Evolutionary conservation across 805 yeast species (phyloP).

Genomic region (Metschnikowia reukaufii): DNA sequence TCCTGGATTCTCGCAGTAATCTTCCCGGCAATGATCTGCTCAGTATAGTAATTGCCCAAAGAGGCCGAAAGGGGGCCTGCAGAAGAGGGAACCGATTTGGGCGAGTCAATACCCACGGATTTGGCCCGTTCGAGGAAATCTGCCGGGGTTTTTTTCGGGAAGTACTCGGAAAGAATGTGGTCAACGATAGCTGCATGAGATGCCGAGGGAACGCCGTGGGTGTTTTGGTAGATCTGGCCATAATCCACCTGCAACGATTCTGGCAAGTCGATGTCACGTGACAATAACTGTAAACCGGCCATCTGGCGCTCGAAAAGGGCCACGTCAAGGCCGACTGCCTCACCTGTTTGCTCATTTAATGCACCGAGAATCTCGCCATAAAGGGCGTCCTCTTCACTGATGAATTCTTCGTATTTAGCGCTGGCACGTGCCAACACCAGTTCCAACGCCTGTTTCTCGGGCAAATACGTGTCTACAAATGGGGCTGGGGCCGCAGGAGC

Average conservation of each 20-base stretch:
- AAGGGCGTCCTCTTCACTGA: constrained; percentile 24
- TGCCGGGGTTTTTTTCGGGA: constrained; percentile 8
- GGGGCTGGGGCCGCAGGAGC: constrained; percentile 3
- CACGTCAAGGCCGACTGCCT: constrained; percentile 10
- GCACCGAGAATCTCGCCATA: constrained; percentile 20
- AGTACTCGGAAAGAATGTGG: constrained; percentile 13
- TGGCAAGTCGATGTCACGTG: constrained; percentile 67
- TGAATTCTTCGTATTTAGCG: constrained; percentile 25
- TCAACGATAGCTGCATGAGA: constrained; percentile 22
- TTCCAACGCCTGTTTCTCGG: constrained; percentile 30
- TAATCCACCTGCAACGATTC: constrained; percentile 44
- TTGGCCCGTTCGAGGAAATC: constrained; percentile 34
- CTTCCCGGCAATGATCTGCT: constrained; percentile 52
- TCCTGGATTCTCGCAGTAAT: constrained; percentile 58
- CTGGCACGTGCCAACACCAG: constrained; percentile 29
- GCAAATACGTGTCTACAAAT: constrained; percentile 26
- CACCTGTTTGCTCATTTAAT: constrained; percentile 18
- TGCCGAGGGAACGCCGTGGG: constrained; percentile 9
- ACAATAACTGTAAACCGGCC: constrained; percentile 60
- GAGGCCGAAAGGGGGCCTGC: constrained; percentile 38
- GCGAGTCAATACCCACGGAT: constrained; percentile 38
- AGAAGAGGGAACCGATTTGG: constrained; percentile 20
- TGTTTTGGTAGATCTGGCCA: constrained; percentile 18
- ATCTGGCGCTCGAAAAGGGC: constrained; percentile 55
- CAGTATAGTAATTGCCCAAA: constrained; percentile 52